Evolutionary conservation across 2,329 filamentous ascomycete genomes (phyloP).

Genomic region (Nemania diffusa): DNA sequence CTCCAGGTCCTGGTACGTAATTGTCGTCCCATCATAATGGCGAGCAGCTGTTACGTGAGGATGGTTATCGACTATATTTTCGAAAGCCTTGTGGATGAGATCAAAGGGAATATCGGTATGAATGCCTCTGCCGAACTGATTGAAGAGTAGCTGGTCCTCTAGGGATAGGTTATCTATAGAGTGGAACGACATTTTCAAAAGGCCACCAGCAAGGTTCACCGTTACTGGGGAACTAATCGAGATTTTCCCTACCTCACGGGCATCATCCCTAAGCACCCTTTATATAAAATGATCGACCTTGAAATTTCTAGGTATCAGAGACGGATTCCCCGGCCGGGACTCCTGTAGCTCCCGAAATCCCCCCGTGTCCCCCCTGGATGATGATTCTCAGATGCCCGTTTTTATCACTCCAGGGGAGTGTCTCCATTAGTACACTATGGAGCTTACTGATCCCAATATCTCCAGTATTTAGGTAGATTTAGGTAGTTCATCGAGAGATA

Average conservation of each 20-base stretch:
- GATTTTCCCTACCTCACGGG: background rate
- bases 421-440: constrained; percentile 8
- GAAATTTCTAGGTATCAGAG: background rate
- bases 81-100: constrained; percentile 48
- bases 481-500: background rate
- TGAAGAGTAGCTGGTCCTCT: constrained; percentile 43
- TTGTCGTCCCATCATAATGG: constrained; percentile 44
- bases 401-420: constrained; percentile 8
- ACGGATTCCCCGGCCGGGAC: background rate
- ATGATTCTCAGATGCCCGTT: constrained; percentile 9
- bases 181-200: constrained; percentile 40
- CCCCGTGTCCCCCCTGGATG: background rate
- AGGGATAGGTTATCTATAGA: constrained; percentile 42
- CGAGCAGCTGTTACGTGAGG: constrained; percentile 55
- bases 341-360: background rate
- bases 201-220: background rate
- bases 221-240: constrained; percentile 5
- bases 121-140: constrained; percentile 46
- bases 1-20: constrained; percentile 60
- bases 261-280: constrained; percentile 9
- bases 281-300: constrained; percentile 16
- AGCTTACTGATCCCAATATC: constrained; percentile 6
- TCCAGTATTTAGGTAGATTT: constrained; percentile 4
- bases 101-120: constrained; percentile 49
- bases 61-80: constrained; percentile 47